A percentile compares a stretch with the other conserved stretches of the same genome.
These are phyloP conservation scores for Plasmodium yoelii DNA, from an alignment of 169 alveolate species.

Conservation along the genomic window DNA sequence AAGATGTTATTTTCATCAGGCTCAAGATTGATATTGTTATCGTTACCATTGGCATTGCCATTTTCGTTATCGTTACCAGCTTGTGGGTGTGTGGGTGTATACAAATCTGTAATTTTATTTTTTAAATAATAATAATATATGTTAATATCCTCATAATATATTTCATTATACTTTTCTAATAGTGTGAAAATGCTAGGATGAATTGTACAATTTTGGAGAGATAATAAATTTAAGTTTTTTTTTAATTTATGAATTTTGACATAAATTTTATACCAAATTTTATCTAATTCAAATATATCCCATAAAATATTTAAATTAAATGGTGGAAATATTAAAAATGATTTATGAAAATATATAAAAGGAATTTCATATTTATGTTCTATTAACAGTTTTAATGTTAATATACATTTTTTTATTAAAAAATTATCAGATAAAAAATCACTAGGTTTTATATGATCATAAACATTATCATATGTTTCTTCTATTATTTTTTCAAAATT, in stretches of 20 bases:
- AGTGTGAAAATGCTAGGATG: conserved; percentile 14
- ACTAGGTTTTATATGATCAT: conserved; percentile 38
- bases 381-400: conserved; percentile 83
- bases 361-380: conserved; percentile 86
- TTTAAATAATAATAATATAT: conserved; percentile 42
- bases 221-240: conserved; percentile 6
- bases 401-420: conserved; percentile 73
- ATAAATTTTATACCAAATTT: conserved; percentile 37
- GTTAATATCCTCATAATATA: conserved; percentile 64
- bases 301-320: conserved; percentile 85
- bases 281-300: conserved; percentile 86
- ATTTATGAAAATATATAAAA: conserved; percentile 84
- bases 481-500: conserved; percentile 77
- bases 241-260: conserved; percentile 26
- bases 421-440: conserved; percentile 56
- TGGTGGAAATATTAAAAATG: conserved; percentile 86
- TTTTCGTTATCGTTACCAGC: no score
- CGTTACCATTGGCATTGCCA: no score
- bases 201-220: background rate
- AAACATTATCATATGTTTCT: conserved; percentile 77
- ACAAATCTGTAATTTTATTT: conserved; percentile 2
- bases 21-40: background rate
- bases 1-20: background rate
- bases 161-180: conserved; percentile 33
- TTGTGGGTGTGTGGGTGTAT: no score